Evolutionary conservation across 2,329 filamentous ascomycete genomes (phyloP).

Genomic region (Stylonectria norvegica): DNA sequence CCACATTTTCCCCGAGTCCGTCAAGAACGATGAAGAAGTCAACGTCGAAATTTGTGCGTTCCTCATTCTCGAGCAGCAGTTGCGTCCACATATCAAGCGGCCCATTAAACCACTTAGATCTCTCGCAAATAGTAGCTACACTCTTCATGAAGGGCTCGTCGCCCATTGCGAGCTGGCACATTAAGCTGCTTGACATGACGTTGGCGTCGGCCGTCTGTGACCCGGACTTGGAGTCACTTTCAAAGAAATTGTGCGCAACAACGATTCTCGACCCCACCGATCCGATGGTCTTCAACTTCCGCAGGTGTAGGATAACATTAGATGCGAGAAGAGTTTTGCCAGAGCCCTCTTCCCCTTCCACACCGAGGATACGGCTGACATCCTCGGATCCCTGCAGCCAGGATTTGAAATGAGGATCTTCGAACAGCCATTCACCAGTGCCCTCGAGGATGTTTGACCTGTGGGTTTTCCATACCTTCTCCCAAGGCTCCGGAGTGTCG

Average conservation of each 20-base stretch:
- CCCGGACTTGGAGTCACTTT: slow-evolving; percentile 3
- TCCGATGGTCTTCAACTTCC: slow-evolving; percentile 11
- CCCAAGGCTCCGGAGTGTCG: slow-evolving; percentile 29
- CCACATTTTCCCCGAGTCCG: slow-evolving; percentile 21
- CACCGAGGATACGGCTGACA: slow-evolving; percentile 16
- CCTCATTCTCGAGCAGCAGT: slow-evolving; percentile 31
- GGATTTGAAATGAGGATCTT: slow-evolving; percentile 2
- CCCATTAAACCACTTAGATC: slow-evolving; percentile 22
- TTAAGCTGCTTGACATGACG: slow-evolving; percentile 1
- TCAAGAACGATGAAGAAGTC: slow-evolving; percentile 34
- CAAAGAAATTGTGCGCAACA: slow-evolving; percentile 8
- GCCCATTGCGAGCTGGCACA: slow-evolving; percentile 33
- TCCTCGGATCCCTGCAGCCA: background rate
- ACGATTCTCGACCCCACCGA: slow-evolving; percentile 5
- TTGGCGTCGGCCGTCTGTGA: background rate
- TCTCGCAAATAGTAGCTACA: slow-evolving; percentile 26
- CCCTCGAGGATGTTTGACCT: slow-evolving; percentile 28
- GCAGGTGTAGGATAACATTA: slow-evolving; percentile 28
- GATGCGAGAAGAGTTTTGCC: slow-evolving; percentile 34
- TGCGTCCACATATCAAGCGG: slow-evolving; percentile 30
- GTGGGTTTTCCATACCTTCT: slow-evolving; percentile 28
- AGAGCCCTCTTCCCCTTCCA: slow-evolving; percentile 28
- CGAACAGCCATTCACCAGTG: slow-evolving; percentile 21
- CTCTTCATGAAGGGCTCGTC: slow-evolving; percentile 33
- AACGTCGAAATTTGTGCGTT: slow-evolving; percentile 27